Evolutionary conservation across 2,329 filamentous ascomycete species (phyloP).

Genomic region (Alternaria gaisen): DNA sequence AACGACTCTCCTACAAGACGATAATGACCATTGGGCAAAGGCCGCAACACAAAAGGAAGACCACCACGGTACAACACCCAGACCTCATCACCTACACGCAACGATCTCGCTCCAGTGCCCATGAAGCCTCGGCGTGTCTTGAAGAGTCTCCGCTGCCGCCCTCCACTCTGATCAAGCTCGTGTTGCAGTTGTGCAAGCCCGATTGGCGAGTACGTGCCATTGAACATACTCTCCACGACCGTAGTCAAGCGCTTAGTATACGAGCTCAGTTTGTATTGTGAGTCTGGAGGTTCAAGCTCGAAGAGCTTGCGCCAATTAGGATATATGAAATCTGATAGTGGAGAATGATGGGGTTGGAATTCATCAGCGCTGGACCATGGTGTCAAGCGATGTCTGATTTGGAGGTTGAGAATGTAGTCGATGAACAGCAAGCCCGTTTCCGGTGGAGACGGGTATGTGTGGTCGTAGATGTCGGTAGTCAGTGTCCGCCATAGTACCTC

Average conservation of each 20-base stretch:
- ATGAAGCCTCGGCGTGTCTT: slow-evolving; percentile 20
- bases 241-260: slow-evolving; percentile 31
- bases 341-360: slow-evolving; percentile 39
- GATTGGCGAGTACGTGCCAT: slow-evolving; percentile 40
- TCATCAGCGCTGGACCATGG: slow-evolving; percentile 38
- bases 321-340: slow-evolving; percentile 35
- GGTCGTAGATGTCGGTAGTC: slow-evolving; percentile 35
- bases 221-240: slow-evolving; percentile 38
- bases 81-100: slow-evolving; percentile 29
- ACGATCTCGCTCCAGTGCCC: slow-evolving; percentile 34
- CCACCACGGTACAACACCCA: slow-evolving; percentile 29
- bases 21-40: slow-evolving; percentile 26
- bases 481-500: slow-evolving; percentile 38
- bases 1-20: slow-evolving; percentile 36
- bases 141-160: slow-evolving; percentile 34
- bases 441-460: slow-evolving; percentile 29
- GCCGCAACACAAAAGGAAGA: slow-evolving; percentile 30
- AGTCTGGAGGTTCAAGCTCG: slow-evolving; percentile 27
- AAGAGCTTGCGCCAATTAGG: slow-evolving; percentile 40
- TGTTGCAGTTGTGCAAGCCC: slow-evolving; percentile 39
- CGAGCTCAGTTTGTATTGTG: slow-evolving; percentile 22
- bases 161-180: slow-evolving; percentile 36
- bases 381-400: slow-evolving; percentile 36
- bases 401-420: slow-evolving; percentile 40
- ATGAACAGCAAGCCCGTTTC: slow-evolving; percentile 32